Evolutionary conservation across 495 filamentous ascomycete genomes (phyloP).

Genomic region (Daldinia bambusicola): DNA sequence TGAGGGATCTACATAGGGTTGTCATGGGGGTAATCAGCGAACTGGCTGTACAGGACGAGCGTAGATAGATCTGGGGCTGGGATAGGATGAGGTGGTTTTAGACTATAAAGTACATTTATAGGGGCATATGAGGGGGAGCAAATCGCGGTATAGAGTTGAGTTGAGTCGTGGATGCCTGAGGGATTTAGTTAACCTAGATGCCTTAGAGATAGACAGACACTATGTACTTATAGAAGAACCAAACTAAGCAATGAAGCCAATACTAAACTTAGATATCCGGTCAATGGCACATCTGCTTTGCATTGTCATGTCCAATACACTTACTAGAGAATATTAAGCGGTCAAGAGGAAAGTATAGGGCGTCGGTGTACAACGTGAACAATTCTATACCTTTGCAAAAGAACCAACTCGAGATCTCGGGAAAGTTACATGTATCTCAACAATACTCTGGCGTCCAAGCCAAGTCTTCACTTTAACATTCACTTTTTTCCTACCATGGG

Average conservation of each 20-base stretch:
- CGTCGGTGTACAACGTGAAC: too few species aligned
- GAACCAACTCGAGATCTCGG: too few species aligned
- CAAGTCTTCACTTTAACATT: not conserved
- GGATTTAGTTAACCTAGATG: not conserved
- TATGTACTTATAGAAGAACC: not conserved
- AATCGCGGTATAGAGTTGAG: not conserved
- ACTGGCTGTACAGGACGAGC: not conserved
- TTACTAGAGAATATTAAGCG: too few species aligned
- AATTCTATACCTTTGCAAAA: too few species aligned
- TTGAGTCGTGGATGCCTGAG: not conserved
- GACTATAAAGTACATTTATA: not conserved
- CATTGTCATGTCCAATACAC: too few species aligned
- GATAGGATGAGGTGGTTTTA: not conserved
- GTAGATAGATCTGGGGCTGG: not conserved
- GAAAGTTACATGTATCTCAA: too few species aligned
- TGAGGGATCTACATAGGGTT: too few species aligned
- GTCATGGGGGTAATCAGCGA: not conserved
- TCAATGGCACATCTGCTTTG: too few species aligned
- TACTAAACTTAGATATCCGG: too few species aligned
- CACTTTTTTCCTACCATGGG: not conserved
- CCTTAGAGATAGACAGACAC: too few species aligned
- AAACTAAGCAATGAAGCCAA: not conserved
- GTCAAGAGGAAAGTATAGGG: too few species aligned
- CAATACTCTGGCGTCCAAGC: not conserved
- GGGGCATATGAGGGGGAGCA: not conserved